Evolutionary conservation across 441 rosid species (phyloP).

Genomic region (Hura crepitans): DNA sequence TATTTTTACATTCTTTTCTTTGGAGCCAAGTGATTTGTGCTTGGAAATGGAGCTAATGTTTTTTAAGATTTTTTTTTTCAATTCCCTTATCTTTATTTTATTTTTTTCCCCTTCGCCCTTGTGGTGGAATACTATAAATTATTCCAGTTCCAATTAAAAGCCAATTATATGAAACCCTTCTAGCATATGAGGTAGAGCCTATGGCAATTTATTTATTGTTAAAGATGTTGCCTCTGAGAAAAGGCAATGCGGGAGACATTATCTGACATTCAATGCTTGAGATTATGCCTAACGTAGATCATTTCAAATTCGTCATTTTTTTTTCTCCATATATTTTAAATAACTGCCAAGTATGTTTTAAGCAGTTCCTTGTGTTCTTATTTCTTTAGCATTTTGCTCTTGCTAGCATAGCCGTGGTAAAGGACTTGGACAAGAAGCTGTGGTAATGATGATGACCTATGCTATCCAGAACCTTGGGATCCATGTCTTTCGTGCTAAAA

Average conservation of each 20-base stretch:
- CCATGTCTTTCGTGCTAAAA: slow-evolving; percentile 60
- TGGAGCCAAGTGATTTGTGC: neutral
- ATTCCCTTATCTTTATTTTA: neutral
- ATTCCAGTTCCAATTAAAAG: neutral
- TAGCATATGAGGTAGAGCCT: neutral
- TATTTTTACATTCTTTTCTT: neutral
- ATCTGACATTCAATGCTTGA: neutral
- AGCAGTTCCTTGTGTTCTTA: slow-evolving; percentile 16
- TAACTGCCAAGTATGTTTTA: neutral
- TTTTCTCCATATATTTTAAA: slow-evolving; percentile 3
- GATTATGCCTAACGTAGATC: neutral
- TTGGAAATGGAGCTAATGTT: neutral
- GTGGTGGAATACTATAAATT: neutral
- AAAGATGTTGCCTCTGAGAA: neutral
- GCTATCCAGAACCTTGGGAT: slow-evolving; percentile 58
- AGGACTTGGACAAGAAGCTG: slow-evolving; percentile 85
- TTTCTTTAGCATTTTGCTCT: slow-evolving; percentile 26
- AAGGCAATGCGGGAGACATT: neutral
- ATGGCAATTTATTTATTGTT: neutral
- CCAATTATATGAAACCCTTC: neutral
- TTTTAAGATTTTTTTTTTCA: neutral
- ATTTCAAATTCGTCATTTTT: neutral
- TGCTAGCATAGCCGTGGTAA: slow-evolving; percentile 84
- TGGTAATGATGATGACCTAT: slow-evolving; percentile 82
- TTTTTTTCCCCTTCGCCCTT: neutral